Base-by-base conservation (phyloP, 441 rosid genomes). In the Capsella rubella region DNA sequence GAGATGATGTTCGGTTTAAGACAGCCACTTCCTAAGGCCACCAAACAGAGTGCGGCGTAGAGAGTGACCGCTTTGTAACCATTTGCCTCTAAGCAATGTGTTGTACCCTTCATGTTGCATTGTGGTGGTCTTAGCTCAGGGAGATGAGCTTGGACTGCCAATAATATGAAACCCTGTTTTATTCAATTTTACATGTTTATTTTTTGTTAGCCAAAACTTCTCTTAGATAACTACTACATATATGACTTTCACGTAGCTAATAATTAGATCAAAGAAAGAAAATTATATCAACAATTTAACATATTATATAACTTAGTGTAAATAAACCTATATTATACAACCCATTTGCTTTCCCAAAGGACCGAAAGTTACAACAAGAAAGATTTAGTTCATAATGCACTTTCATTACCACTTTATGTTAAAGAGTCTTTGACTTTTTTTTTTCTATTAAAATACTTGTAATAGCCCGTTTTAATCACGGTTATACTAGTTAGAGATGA, bases 11-110 rank as follows among this genome's bases (percentile, higher is more conserved):
- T 89, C 8, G 94, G 94, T 71, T 89, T 89, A 16, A 89, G 82
- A 59, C 94, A 85, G 39, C 94, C 94, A 47, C 94, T 89, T 9
- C 94, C 94, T 46, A 87, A 52, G 5, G 94, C 94, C 63, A 89
- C 87, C 64, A 89, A 80, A 63, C 82, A 82, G 15, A 89, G 91
- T 56, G 94, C 86, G 3, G 79, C 72, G 53, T 82, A 89, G 70
- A 89, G 82, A 65, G 85, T 84, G 64, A 70, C 53, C 0, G 82
- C 83, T 34, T 83, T 73, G 75, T 76, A 89, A 8, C 91, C 91
- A 37, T 77, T 82, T 14, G 87, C 91, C 47, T 87, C 90, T 52
- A 11, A 1, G 46, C 94, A 89, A 12, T 71, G 73, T 16, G 9
- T 46, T 21, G 71, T 68, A 8, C 39, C 74, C 16, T 69, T 60